These are phyloP conservation scores for Lumnitzera littorea DNA, from an alignment of 345 rosid species.

Conservation along the genomic window DNA sequence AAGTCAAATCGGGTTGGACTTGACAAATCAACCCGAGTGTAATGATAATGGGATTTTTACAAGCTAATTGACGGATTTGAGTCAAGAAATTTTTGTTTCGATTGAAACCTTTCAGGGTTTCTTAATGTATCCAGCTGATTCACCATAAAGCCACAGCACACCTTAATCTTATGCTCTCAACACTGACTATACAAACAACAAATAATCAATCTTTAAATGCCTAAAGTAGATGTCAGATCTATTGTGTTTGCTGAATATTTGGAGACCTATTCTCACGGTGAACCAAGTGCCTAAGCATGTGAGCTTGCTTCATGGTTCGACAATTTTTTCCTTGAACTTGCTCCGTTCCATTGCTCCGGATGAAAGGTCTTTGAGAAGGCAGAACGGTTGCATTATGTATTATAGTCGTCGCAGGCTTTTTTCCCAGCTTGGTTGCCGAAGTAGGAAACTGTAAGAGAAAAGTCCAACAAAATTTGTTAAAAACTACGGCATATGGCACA, in stretches of 20 bases:
- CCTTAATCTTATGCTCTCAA: too few species aligned
- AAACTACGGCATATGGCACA: too few species aligned
- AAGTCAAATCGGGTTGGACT: too few species aligned
- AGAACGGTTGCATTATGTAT: constrained; percentile 12
- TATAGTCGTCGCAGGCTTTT: constrained; percentile 12
- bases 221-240: not conserved
- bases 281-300: constrained; percentile 13
- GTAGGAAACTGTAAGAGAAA: constrained; percentile 15
- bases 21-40: too few species aligned
- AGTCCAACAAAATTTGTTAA: not conserved
- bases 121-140: too few species aligned
- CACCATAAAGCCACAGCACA: too few species aligned
- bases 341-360: constrained; percentile 16
- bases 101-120: too few species aligned
- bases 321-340: constrained; percentile 21
- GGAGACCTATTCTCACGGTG: constrained; percentile 33
- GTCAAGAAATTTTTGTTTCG: too few species aligned
- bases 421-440: constrained; percentile 17
- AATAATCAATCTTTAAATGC: too few species aligned
- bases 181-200: too few species aligned
- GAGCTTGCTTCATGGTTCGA: constrained; percentile 11
- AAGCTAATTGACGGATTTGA: too few species aligned
- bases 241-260: constrained; percentile 22
- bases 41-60: too few species aligned
- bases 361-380: constrained; percentile 18